A percentile compares a stretch with the other conserved stretches of the same genome.
phyloP scores from a whole-genome alignment of 164 flowering plant species.

The Vitis cinerea region DNA sequence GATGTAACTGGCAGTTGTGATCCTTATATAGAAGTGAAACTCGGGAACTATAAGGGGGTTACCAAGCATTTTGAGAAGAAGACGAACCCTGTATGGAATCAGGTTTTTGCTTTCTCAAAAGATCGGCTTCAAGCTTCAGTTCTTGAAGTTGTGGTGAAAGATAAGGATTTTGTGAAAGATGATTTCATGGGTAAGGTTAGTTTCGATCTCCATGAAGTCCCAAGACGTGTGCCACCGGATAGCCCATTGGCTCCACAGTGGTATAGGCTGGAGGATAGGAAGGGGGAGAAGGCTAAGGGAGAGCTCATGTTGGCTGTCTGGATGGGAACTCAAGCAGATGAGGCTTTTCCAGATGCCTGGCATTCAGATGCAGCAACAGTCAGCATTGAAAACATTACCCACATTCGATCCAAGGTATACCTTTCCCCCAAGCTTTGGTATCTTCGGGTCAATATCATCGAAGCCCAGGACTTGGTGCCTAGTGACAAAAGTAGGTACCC shows the following conservation, averaged over 20 bases:
- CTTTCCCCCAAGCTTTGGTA: slow-evolving; percentile 88
- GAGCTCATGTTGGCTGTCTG: slow-evolving; percentile 87
- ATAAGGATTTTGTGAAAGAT: slow-evolving; percentile 69
- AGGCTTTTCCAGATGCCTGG: slow-evolving; percentile 83
- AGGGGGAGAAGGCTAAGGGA: slow-evolving; percentile 55
- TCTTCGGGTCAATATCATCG: slow-evolving; percentile 75
- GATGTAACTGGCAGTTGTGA: slow-evolving; percentile 73
- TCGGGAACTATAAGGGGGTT: slow-evolving; percentile 74
- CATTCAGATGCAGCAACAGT: slow-evolving; percentile 81
- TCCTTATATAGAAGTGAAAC: slow-evolving; percentile 81
- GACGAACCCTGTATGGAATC: slow-evolving; percentile 73
- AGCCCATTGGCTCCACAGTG: slow-evolving; percentile 88
- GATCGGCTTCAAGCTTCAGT: slow-evolving; percentile 74
- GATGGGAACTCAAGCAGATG: slow-evolving; percentile 91
- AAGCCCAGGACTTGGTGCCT: slow-evolving; percentile 74
- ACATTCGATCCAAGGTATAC: slow-evolving; percentile 74
- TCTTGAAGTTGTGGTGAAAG: slow-evolving; percentile 71
- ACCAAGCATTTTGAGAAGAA: slow-evolving; percentile 79
- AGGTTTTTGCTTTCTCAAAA: slow-evolving; percentile 89
- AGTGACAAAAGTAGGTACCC: slow-evolving; percentile 56
- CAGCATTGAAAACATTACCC: slow-evolving; percentile 42
- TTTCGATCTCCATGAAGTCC: slow-evolving; percentile 69
- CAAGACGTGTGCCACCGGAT: slow-evolving; percentile 75
- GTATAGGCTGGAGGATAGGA: slow-evolving; percentile 65
- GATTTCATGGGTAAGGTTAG: slow-evolving; percentile 57